Conservation (phyloP, 345 rosid genomes). For the Dipteronia sinensis region DNA sequence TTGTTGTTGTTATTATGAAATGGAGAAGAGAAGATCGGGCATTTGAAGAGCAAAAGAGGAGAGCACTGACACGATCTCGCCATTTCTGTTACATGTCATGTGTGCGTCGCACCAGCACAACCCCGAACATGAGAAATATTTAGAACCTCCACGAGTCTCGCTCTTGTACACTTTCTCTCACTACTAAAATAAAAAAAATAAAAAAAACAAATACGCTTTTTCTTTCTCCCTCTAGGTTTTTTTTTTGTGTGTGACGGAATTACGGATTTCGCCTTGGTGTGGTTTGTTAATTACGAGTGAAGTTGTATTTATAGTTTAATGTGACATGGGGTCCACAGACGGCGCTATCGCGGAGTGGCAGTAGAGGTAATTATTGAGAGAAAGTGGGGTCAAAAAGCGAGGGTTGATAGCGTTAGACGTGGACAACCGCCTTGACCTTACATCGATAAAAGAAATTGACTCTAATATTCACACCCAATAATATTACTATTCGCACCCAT, state of each 20-base stretch:
- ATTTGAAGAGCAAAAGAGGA: not conserved
- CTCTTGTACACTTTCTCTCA: conserved; percentile 29
- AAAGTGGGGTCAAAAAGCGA: not conserved
- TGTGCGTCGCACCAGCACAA: conserved; percentile 50
- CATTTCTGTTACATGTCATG: conserved; percentile 48
- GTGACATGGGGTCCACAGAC: not conserved
- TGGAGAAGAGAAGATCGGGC: not conserved
- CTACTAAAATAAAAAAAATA: not conserved
- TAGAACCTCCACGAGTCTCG: conserved; percentile 52
- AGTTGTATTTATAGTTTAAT: not conserved
- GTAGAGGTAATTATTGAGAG: not conserved
- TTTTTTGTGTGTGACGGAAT: not conserved
- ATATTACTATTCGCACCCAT: no score
- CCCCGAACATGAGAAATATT: not conserved
- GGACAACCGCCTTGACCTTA: not conserved
- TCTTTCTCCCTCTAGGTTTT: not conserved
- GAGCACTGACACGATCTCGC: conserved; percentile 22
- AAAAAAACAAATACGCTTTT: not conserved
- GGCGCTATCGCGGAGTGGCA: conserved; percentile 4
- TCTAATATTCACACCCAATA: no score
- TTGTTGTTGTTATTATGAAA: conserved; percentile 4
- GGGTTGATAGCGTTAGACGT: not conserved
- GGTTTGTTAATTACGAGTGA: not conserved
- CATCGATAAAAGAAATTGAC: no score
- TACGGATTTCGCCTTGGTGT: conserved; percentile 7